phyloP scores from a whole-genome alignment of 1,139 yeast species.

The Hansenula sp. region DNA sequence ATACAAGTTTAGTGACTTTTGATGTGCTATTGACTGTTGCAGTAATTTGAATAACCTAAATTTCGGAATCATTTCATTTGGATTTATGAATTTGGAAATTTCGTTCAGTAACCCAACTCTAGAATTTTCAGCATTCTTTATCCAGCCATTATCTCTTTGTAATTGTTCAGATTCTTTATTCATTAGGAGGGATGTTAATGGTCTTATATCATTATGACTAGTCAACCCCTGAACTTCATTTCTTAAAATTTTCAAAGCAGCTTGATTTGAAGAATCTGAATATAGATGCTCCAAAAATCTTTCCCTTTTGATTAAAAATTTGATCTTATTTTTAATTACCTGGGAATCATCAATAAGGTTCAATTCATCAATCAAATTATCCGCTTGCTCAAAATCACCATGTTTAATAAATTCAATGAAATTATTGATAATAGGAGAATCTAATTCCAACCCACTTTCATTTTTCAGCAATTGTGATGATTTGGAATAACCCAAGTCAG shows the following conservation, averaged over 20 bases:
- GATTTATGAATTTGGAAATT: slow-evolving; percentile 43
- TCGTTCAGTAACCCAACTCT: slow-evolving; percentile 39
- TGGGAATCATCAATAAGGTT: slow-evolving; percentile 21
- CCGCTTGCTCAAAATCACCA: slow-evolving; percentile 43
- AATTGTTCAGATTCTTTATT: slow-evolving; percentile 26
- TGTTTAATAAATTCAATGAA: slow-evolving; percentile 34
- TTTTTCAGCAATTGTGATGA: slow-evolving; percentile 36
- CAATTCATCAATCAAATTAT: slow-evolving; percentile 27
- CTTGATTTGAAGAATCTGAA: slow-evolving; percentile 27
- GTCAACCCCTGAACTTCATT: slow-evolving; percentile 29
- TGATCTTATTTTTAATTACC: slow-evolving; percentile 21
- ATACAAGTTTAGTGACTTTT: slow-evolving; percentile 39
- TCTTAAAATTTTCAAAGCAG: slow-evolving; percentile 43
- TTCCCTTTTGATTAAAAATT: slow-evolving; percentile 31
- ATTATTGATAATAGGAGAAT: slow-evolving; percentile 38
- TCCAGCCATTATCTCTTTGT: slow-evolving; percentile 30
- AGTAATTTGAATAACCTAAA: slow-evolving; percentile 46
- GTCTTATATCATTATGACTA: slow-evolving; percentile 25
- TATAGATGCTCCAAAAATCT: slow-evolving; percentile 37
- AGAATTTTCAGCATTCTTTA: slow-evolving; percentile 33
- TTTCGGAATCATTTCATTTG: slow-evolving; percentile 50
- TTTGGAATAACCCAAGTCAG: slow-evolving; percentile 42
- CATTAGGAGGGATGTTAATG: slow-evolving; percentile 33
- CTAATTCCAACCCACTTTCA: slow-evolving; percentile 35
- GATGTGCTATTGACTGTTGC: slow-evolving; percentile 48